Conservation (phyloP, 306 rosid genomes). For the Ormosia semicastrata region DNA sequence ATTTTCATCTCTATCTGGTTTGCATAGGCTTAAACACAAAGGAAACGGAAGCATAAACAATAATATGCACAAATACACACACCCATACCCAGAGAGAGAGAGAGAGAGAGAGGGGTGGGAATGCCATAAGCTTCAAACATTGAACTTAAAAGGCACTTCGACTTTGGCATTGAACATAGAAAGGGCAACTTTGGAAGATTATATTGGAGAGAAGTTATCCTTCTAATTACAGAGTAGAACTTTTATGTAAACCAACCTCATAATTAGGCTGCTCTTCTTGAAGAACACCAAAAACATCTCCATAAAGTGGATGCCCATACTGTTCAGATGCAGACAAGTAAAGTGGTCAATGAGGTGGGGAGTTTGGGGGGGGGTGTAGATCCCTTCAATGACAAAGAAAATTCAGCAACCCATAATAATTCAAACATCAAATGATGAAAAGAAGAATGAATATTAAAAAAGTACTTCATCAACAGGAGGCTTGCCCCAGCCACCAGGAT, state of each 20-base stretch:
- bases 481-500: constrained; percentile 99
- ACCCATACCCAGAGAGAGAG: neutral
- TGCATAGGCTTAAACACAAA: neutral
- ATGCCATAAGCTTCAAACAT: neutral
- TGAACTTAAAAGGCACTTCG: neutral
- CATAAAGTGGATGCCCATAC: constrained; percentile 92
- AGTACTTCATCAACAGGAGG: constrained; percentile 97
- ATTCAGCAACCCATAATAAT: neutral
- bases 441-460: neutral
- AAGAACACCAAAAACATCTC: constrained; percentile 97
- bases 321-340: constrained; percentile 35
- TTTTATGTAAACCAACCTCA: constrained; percentile 57
- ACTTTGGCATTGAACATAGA: neutral
- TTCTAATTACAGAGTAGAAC: neutral
- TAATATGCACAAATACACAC: neutral
- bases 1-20: neutral
- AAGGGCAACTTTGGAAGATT: neutral
- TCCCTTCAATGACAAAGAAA: neutral
- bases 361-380: neutral
- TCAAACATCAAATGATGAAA: neutral
- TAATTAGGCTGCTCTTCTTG: constrained; percentile 90
- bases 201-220: neutral
- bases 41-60: neutral
- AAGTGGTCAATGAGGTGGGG: constrained; percentile 11
- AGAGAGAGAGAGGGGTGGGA: neutral